phyloP scores from a whole-genome alignment of 208 protist genomes.

The Borovskyia barvae region DNA sequence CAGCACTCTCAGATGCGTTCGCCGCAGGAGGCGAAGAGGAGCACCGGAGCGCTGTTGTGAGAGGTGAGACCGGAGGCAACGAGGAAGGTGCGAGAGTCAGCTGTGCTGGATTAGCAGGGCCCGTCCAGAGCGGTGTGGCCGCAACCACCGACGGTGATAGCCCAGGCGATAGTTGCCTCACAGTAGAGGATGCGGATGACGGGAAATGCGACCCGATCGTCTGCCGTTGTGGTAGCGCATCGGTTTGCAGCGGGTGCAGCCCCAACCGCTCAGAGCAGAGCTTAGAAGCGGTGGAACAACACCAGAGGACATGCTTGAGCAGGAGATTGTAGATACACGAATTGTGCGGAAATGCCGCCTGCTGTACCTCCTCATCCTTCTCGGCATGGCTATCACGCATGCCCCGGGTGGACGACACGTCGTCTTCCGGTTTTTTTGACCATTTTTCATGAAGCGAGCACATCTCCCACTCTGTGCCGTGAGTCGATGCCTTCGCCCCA shows the following conservation, averaged over 20 bases:
- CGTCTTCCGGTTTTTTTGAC: too few relatives aligned
- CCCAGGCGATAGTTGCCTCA: not conserved
- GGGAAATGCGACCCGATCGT: too few relatives aligned
- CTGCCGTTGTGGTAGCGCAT: too few relatives aligned
- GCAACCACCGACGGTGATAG: not conserved
- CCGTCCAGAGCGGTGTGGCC: not conserved
- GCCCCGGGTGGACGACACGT: not conserved
- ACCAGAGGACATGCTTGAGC: slow-evolving; percentile 32
- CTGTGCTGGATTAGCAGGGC: not conserved
- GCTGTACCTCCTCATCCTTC: not conserved
- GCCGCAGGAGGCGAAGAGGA: not conserved
- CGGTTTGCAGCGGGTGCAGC: too few relatives aligned
- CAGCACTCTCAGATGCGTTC: not conserved
- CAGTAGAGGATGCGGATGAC: not conserved
- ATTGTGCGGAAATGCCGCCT: slow-evolving; percentile 4
- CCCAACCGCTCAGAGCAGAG: too few relatives aligned
- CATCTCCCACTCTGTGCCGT: not conserved
- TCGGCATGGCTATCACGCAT: not conserved
- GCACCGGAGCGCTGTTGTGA: not conserved
- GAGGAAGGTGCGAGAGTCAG: not conserved
- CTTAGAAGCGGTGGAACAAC: too few relatives aligned
- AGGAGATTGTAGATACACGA: slow-evolving; percentile 29
- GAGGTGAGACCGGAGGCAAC: not conserved
- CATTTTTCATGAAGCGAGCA: not conserved
- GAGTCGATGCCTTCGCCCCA: not conserved